Percentiles rank a stretch among this genome's conserved stretches.
These are phyloP conservation scores for Talaromyces ruber DNA, from an alignment of 495 filamentous ascomycete genomes.

Conservation along the genomic window DNA sequence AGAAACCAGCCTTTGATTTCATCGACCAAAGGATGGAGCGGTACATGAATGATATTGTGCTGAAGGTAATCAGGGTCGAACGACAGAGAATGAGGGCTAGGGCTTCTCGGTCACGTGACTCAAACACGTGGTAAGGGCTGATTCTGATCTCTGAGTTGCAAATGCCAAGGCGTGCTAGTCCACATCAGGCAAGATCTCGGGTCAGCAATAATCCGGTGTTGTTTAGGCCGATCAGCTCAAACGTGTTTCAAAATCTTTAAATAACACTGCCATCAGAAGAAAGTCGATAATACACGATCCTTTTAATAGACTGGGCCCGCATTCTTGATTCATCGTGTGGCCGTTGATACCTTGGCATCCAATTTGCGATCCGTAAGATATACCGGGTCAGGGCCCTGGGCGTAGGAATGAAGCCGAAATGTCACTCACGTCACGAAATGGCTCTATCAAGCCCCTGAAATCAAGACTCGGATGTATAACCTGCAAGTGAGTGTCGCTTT, in stretches of 20 bases:
- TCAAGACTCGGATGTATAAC: slow-evolving; percentile 32
- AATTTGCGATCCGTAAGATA: not conserved
- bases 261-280: not conserved
- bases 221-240: not conserved
- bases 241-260: not conserved
- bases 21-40: too few relatives aligned
- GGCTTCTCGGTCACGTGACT: too few relatives aligned
- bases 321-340: not conserved
- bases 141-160: too few relatives aligned
- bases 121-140: too few relatives aligned
- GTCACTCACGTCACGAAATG: not conserved
- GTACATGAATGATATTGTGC: too few relatives aligned
- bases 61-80: too few relatives aligned
- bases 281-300: not conserved
- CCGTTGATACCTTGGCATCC: not conserved
- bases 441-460: slow-evolving; percentile 5
- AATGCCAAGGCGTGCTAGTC: too few relatives aligned
- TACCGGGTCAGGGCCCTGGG: not conserved
- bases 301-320: too few relatives aligned
- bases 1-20: too few relatives aligned
- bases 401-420: not conserved
- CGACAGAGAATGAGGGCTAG: too few relatives aligned
- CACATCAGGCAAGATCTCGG: not conserved
- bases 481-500: slow-evolving; percentile 24
- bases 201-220: not conserved